Base-by-base conservation (phyloP, 2,329 filamentous ascomycete species). In the Arthrinium puccinioides region DNA sequence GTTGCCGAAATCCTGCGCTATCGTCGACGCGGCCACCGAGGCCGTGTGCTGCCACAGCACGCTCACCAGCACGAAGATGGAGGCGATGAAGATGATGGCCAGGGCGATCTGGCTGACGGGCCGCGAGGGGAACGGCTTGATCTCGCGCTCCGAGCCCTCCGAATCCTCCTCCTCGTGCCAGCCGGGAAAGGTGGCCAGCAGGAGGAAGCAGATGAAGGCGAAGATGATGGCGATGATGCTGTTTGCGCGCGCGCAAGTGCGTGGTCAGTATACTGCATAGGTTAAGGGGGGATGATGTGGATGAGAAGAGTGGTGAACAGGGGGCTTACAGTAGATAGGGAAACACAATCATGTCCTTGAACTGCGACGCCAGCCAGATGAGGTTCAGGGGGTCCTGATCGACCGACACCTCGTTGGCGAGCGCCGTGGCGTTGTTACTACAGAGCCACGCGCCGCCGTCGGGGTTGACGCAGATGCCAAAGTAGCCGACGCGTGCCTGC, bases 261-360 rank as follows among this genome's bases (percentile, higher is more conserved):
- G n/a, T n/a, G n/a, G n/a, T n/a, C 18, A 52, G 38, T 51, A 51
- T 32, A 13, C 7, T 14, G 21, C 19, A 30, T 24, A 39, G 30
- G 9, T 19, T 19, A 13, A 18, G 10, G 19, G 21, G 30, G 29
- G 21, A 18, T 9, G n/a, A 21, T 21, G 9, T 13, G 14, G 32
- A 21, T 26, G 18, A 18, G n/a, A 30, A 10, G 14, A 11, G n/a
- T n/a, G n/a, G n/a, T n/a, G n/a, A n/a, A n/a, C n/a, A n/a, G n/a
- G 13, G 14, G 13, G 69, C 85, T 70, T 62, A 92, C 84, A 98
- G 82, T 15, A 98, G 69, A 57, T 97, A 98, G 9, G 92, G 92
- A 59, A 98, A 98, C 30, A 98, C 90, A 59, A 98, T 92, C 65
- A 89, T 90, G 62, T 97, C 88, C 63, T 97, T 97, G 69, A 98